These are phyloP conservation scores for Colletotrichum costaricense DNA, from an alignment of 2,329 filamentous ascomycete species.

Conservation along the genomic window DNA sequence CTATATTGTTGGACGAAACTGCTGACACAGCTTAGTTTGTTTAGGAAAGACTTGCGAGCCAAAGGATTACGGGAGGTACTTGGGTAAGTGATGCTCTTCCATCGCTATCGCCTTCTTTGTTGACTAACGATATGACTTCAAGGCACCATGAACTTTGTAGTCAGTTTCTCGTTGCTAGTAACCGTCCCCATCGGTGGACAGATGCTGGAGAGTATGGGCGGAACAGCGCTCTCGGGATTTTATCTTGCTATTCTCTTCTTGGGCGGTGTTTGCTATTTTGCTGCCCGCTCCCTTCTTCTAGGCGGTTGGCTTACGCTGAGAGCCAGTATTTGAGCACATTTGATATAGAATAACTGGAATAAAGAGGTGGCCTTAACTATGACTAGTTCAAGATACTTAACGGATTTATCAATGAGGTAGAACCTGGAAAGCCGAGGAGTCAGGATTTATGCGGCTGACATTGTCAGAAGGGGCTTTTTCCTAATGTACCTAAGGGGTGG, in stretches of 20 bases:
- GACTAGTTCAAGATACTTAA: background rate
- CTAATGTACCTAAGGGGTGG: too few relatives aligned
- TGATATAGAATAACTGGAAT: too few relatives aligned
- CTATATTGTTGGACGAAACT: fast-evolving
- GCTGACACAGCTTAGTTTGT: slow-evolving; percentile 46
- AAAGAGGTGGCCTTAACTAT: background rate
- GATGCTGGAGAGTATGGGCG: slow-evolving; percentile 56
- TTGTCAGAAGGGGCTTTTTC: too few relatives aligned
- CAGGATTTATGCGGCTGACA: too few relatives aligned
- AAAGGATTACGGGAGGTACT: slow-evolving; percentile 59
- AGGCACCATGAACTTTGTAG: slow-evolving; percentile 59
- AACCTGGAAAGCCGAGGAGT: too few relatives aligned
- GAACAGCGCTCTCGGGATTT: slow-evolving; percentile 56
- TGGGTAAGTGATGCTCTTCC: slow-evolving; percentile 33
- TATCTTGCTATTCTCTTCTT: slow-evolving; percentile 54
- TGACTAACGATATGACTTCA: background rate
- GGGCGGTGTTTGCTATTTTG: slow-evolving; percentile 46
- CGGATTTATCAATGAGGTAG: too few relatives aligned
- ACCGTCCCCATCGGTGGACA: slow-evolving; percentile 58
- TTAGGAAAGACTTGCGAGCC: slow-evolving; percentile 58
- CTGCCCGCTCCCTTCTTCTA: slow-evolving; percentile 37
- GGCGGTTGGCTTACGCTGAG: slow-evolving; percentile 20
- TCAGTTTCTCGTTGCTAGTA: slow-evolving; percentile 56
- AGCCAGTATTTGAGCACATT: slow-evolving; percentile 15
- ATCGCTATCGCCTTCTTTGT: fast-evolving